Conservation (phyloP, 2,329 filamentous ascomycete genomes). For the Sodiomyces alkalinus region DNA sequence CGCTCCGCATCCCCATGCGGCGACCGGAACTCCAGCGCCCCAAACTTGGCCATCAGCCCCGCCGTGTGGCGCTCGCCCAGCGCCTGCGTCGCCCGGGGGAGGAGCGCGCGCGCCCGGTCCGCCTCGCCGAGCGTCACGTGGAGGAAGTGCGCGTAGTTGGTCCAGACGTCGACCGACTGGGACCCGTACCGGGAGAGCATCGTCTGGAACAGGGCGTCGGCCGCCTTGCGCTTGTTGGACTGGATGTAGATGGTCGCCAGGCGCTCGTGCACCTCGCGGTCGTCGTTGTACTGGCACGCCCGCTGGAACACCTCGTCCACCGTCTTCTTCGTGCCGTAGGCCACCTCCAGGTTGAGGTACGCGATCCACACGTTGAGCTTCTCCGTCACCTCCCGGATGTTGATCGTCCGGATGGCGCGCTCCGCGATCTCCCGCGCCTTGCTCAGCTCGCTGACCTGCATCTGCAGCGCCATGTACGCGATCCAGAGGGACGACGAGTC, state of each 20-base stretch:
- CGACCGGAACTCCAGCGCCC: conserved; percentile 79
- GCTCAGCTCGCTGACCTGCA: conserved; percentile 76
- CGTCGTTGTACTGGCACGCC: conserved; percentile 87
- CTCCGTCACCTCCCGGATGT: conserved; percentile 78
- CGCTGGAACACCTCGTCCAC: conserved; percentile 80
- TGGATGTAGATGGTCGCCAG: conserved; percentile 92
- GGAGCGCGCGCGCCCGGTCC: conserved; percentile 60
- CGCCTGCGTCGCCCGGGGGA: conserved; percentile 72
- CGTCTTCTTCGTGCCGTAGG: conserved; percentile 70
- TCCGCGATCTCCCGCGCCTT: conserved; percentile 83
- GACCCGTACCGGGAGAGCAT: conserved; percentile 84
- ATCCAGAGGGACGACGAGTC: conserved; percentile 93
- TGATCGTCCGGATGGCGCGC: conserved; percentile 80
- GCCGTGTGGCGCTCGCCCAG: conserved; percentile 51
- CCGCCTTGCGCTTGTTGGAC: conserved; percentile 72
- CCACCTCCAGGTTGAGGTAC: conserved; percentile 83
- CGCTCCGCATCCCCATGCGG: conserved; percentile 72
- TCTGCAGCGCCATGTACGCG: conserved; percentile 96
- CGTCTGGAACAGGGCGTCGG: conserved; percentile 71
- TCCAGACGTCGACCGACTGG: conserved; percentile 66
- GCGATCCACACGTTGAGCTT: conserved; percentile 95
- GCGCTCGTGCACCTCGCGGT: conserved; percentile 76
- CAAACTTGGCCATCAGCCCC: conserved; percentile 73
- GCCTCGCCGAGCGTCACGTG: conserved; percentile 57
- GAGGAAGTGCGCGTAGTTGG: conserved; percentile 90